Evolutionary conservation across 1,284 basidiomycete species (phyloP), one percentile per base, ranked within the genome.

Genomic region (Papiliotrema fonsecae): DNA sequence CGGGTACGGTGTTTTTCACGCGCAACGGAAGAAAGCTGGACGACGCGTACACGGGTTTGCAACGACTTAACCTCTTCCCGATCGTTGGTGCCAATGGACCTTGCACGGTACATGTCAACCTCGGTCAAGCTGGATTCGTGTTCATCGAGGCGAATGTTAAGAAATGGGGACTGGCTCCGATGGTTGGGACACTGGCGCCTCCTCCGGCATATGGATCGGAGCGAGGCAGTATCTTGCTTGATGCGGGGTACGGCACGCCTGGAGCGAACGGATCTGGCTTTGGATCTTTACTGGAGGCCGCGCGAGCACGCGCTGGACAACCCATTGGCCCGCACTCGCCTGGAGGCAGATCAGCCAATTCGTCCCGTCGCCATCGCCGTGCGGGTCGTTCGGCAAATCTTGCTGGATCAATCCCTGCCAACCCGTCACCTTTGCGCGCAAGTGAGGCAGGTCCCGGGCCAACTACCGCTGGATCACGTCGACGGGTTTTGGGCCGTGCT

Each of bases 81-180:
- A 92, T 88, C 37, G 83, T 97, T 49, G 92, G 92, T 46, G 89
- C 92, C 14, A 88, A 93, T 67, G 91, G 92, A 0, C 87, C 92
- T 5, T 93, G 89, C 67, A 92, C 86, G 50, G 82, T 97, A 2
- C 93, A 97, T 64, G 87, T 96, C 65, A 97, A 97, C 70, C 81
- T 97, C 16, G 93, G 92, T 13, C 92, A 97, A 72, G 86, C 88
- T 14, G 92, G 92, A 2, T 97, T 97, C 65, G 92, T 97, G 32
- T 97, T 94, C 64, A 96, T 97, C 63, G 92, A 97, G 74, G 92
- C 92, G 28, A 96, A 97, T 68, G 93, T 97, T 52, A 97, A 97
- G 80, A 96, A 96, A 71, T 97, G 92, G 93, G 92, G 92, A 21
- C 76, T 97, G 31, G 92, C 93, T 22, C 92, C 92, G 6, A 94